Evolutionary conservation across 345 rosid genomes (phyloP), one percentile per base, ranked within the genome.

Genomic region (Euphorbia tirucalli): DNA sequence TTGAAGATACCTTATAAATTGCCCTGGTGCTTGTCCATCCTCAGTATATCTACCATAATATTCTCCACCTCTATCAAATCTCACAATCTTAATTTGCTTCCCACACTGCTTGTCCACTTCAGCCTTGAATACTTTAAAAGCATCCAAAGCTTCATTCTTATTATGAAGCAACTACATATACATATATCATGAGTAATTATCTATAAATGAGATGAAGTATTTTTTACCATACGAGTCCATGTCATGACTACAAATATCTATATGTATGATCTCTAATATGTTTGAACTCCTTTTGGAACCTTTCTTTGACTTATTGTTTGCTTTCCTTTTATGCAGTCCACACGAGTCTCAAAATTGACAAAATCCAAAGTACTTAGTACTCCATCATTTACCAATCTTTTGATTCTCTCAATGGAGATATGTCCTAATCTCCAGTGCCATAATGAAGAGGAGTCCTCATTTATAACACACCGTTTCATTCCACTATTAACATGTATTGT

Each of bases 271-370:
- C 28, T 59, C 4, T 14, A 59, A 59, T 15, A 25, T 59, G 35
- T 28, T 19, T 30, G 35, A 25, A 14, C 31, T 28, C 19, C 35
- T 13, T 35, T 59, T 59, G 27, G 7, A 4, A 52, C 57, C 57
- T 52, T 52, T 52, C 57, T 52, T 52, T 18, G 57, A 52, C 24
- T 52, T 59, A n/a, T 59, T 59, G 63, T 28, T 13, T 61, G 22
- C 41, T 61, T 30, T 30, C 43, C 43, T 21, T 61, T 25, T 30
- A 61, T 61, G 21, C 43, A 61, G 18, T 11, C 13, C 16, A 32
- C 65, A 61, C 10, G 31, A 32, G 22, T 35, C 11, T 31, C 11
- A 61, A 61, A 32, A 61, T 61, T 11, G 15, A 4, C n/a, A 61
- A 30, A 61, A 8, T 32, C 44, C 19, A 31, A 15, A 21, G 0